Evolutionary conservation across 2,329 filamentous ascomycete genomes (phyloP).

Genomic region (Canariomyces notabilis): DNA sequence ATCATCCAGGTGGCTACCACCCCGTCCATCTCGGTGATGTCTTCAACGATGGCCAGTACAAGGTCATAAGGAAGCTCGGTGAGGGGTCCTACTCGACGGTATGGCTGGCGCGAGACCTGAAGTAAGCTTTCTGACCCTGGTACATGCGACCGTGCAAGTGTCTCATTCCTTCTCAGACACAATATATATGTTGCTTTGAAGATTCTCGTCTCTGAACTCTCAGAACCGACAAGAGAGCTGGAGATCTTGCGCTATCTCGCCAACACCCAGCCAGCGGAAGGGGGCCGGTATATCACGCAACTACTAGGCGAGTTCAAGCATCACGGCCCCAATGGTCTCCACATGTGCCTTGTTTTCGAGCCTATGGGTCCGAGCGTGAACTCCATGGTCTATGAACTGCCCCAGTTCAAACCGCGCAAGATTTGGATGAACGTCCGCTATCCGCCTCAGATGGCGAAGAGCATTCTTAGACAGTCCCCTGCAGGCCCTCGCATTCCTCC

Average conservation of each 20-base stretch:
- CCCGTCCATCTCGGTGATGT: slow-evolving; percentile 27
- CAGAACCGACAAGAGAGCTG: slow-evolving; percentile 16
- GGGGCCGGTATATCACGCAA: slow-evolving; percentile 29
- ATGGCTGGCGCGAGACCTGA: slow-evolving; percentile 29
- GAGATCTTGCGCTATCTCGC: slow-evolving; percentile 20
- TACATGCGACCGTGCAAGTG: neutral
- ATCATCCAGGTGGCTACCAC: slow-evolving; percentile 28
- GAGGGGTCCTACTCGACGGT: slow-evolving; percentile 27
- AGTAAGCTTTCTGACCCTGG: slow-evolving; percentile 15
- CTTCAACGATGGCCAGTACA: slow-evolving; percentile 27
- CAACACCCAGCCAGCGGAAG: slow-evolving; percentile 20
- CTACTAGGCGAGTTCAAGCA: slow-evolving; percentile 35
- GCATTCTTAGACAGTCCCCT: slow-evolving; percentile 37
- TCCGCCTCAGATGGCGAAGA: slow-evolving; percentile 37
- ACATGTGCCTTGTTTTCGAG: slow-evolving; percentile 40
- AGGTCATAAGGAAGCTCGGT: slow-evolving; percentile 27
- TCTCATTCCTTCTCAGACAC: slow-evolving; percentile 15
- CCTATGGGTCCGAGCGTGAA: slow-evolving; percentile 33
- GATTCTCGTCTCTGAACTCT: slow-evolving; percentile 20
- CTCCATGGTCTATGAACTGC: slow-evolving; percentile 32
- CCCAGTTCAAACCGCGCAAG: slow-evolving; percentile 28
- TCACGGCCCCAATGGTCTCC: slow-evolving; percentile 39
- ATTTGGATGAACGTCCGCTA: slow-evolving; percentile 31
- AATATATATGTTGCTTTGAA: slow-evolving; percentile 28
- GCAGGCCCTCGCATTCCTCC: slow-evolving; percentile 34